Base-by-base conservation (phyloP, 768 basidiomycete species). In the Mycena leptocephala region DNA sequence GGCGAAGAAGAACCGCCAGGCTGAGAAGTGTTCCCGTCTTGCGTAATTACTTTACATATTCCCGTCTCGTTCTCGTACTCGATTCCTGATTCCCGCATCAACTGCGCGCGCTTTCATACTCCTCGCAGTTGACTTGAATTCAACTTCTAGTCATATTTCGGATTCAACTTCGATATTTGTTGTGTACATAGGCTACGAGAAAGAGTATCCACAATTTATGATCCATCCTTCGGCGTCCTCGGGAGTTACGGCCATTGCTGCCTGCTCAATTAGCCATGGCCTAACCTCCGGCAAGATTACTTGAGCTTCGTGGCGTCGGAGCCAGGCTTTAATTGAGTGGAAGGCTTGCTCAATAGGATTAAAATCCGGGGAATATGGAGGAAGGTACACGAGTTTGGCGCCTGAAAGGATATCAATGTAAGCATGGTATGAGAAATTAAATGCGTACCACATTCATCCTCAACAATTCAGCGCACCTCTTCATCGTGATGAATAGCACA, bases 401-500 rank as follows among this genome's bases (percentile, higher is more conserved):
- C 64, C 64, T 65, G 41, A 11, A 6, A n/a, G 35, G 6, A 6
- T 37, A 14, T 3, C 16, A 63, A 46, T 46, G 43, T 43, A 4
- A 4, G 41, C 18, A n/a, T 43, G 18, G 6, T 13, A 6, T 37
- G 7, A 6, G 7, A 16, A 8, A 43, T 43, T 43, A 4, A 4
- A 16, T 43, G 4, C 82, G 28, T 55, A 84, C 80, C 72, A 70
- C 81, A 81, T 74, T 82, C 75, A n/a, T 74, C 84, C 58, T 79
- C 81, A 35, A 87, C 79, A 28, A 87, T 74, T 1, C 71, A 33
- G 0, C 81, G 79, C n/a, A 88, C 72, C 5, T 85, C 85, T 24
- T 84, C 83, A 62, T 82, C 81, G 37, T 88, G 86, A 72, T 89
- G 87, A 58, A 88, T 88, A 1, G 79, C 68, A 62, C 86, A 87